phyloP scores from a whole-genome alignment of 345 rosid genomes.

The Diplotaxis tenuifolia region DNA sequence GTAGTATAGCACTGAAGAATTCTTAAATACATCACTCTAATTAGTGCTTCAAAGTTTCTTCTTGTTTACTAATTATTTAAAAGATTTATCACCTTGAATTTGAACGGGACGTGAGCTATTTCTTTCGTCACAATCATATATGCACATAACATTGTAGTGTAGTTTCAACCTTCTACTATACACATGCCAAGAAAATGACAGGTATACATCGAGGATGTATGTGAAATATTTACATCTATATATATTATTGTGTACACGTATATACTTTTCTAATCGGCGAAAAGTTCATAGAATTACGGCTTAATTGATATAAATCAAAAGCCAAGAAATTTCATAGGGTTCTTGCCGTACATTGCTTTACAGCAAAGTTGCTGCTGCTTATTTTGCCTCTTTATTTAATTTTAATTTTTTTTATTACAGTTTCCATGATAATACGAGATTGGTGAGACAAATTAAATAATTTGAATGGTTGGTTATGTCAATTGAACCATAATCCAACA shows the following conservation, averaged over 20 bases:
- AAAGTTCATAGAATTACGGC: neutral
- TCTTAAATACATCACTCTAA: neutral
- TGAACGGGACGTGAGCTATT: neutral
- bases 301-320: neutral
- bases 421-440: neutral
- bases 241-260: neutral
- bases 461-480: neutral
- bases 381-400: neutral
- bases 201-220: neutral
- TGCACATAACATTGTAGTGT: neutral
- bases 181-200: neutral
- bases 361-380: neutral
- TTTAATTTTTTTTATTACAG: neutral
- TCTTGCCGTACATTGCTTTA: slow-evolving; percentile 5
- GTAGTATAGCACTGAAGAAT: too few species aligned
- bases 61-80: neutral
- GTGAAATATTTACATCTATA: neutral
- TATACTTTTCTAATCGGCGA: neutral
- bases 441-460: neutral
- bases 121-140: neutral
- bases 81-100: neutral
- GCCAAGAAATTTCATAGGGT: slow-evolving; percentile 2
- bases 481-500: neutral
- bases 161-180: neutral
- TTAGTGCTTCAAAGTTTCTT: neutral